Evolutionary conservation across 345 rosid species (phyloP).

Genomic region (Xanthoceras sorbifolium): DNA sequence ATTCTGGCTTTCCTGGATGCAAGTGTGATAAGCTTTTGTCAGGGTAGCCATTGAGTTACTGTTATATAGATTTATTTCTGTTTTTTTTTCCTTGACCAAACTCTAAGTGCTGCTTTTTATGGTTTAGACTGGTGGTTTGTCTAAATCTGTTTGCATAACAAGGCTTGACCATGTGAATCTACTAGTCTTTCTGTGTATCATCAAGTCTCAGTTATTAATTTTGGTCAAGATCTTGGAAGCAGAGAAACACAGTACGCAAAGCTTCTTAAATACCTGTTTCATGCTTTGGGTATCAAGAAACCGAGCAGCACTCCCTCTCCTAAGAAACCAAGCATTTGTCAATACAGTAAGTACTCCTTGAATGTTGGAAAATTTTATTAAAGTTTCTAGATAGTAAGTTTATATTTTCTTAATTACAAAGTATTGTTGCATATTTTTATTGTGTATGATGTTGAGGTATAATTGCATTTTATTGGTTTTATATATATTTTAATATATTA

Average conservation of each 20-base stretch:
- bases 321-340: not conserved
- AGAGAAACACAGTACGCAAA: not conserved
- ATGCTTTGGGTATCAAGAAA: not conserved
- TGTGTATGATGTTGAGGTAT: not conserved
- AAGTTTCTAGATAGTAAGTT: not conserved
- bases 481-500: not conserved
- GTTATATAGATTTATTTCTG: not conserved
- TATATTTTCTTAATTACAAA: not conserved
- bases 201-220: not conserved
- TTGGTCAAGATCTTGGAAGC: constrained; percentile 16
- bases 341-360: not conserved
- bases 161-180: not conserved
- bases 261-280: not conserved
- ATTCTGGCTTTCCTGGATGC: not conserved
- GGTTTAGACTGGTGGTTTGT: not conserved
- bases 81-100: not conserved
- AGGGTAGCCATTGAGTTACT: not conserved
- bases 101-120: not conserved
- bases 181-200: not conserved
- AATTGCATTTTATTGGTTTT: not conserved
- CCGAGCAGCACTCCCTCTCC: not conserved
- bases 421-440: not conserved
- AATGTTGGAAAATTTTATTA: not conserved
- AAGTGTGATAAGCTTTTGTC: not conserved
- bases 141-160: not conserved